Base-by-base conservation (phyloP, 192 early-diverging fungal genomes). In the Entomortierella lignicola region DNA sequence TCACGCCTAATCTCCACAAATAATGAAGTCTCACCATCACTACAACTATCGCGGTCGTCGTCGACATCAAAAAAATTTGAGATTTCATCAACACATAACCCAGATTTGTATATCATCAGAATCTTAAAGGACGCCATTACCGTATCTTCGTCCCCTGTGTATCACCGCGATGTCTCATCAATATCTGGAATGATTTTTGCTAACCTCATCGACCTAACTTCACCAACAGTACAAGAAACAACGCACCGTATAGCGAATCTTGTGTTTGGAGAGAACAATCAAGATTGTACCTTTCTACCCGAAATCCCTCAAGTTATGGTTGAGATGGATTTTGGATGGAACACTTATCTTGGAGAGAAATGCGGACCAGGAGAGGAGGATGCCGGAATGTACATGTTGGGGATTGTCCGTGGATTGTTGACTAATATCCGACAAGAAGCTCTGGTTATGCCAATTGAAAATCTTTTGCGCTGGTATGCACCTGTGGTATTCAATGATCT, bases 341-440 rank as follows among this genome's bases (percentile, higher is more conserved):
- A 64, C 32, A 79, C 75, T 1, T 70, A 66, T 44, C 26, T 79
- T 7, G 75, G 75, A 50, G 75, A 79, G 25, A 79, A 79, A 26
- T 69, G 67, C 32, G 67, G 67, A 0, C 75, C 75, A 47, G 75
- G 75, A 32, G 68, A 79, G 32, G 75, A 79, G n/a, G 75, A 79
- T 37, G 68, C 68, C 23, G 75, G 75, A 37, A 70, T 79, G 62
- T 79, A 79, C 23, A 81, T 88, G 84, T 41, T 88, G 3, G 79
- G 67, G 32, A 60, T 85, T 4, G 69, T 88, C 18, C 80, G 84
- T 30, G 86, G 86, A 42, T 53, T 85, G 43, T 69, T 88, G 4
- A 83, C 86, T 13, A 85, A 80, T 32, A 69, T 84, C 18, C 69
- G 84, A 31, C 72, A 74, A 32, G 70, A 84, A 6, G 77, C 83